Base-by-base conservation (phyloP, 2,329 filamentous ascomycete genomes). In the Alternaria dauci region DNA sequence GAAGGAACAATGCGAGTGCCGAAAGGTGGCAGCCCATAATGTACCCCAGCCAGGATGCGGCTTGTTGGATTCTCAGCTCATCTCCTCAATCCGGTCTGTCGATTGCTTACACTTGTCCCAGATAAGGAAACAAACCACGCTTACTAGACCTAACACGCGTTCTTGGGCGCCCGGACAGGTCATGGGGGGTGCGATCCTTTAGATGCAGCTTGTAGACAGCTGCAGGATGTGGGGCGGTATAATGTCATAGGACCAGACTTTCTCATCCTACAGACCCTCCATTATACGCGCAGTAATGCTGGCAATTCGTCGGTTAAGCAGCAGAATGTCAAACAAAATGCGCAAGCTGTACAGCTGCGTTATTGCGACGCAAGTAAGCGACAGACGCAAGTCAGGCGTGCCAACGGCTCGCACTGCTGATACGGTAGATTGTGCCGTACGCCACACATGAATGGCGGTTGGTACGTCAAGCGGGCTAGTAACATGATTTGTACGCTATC, bases 351-450 rank as follows among this genome's bases (percentile, higher is more conserved):
- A 38, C 20, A 23, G 32, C 32, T 50, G 20, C 20, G 20, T 50
- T 26, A 20, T 36, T 11, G 8, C 26, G 20, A 38, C 32, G 46
- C 20, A 12, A 5, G 34, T 50, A 12, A 36, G 36, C 46, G 36
- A 30, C 30, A 36, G n/a, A 16, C 20, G 20, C 20, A 9, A 36
- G 14, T 38, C 8, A 36, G 46, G 46, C 20, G 46, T 50, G 32
- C 46, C 32, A 50, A 26, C 46, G 46, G 20, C 46, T 36, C 46
- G 28, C 20, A 20, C 36, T 26, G 20, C 34, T 36, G 20, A 16
- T 36, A 50, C 46, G 47, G 55, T 16, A 41, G n/a, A 32, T 20
- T 32, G 46, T 57, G 55, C 55, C 30, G 39, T 51, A 39, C 55
- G 47, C 47, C 55, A 52, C 55, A 43, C 28, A 43, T 55, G 16